Conservation (phyloP, 176 grass and related monocot genomes). For the Alloteropsis semialata region DNA sequence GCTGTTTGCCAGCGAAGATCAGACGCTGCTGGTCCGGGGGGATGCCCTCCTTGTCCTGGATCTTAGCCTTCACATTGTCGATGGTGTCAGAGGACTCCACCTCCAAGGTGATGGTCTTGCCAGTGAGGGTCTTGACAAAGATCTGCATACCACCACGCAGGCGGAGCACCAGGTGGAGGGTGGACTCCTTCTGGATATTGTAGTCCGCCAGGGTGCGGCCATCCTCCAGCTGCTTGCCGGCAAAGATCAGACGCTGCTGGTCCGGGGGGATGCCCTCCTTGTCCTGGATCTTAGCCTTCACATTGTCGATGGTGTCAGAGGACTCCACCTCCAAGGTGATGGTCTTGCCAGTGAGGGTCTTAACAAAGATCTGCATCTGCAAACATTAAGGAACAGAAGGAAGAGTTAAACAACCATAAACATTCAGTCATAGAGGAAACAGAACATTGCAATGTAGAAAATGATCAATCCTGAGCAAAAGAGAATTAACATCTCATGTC, state of each 20-base stretch:
- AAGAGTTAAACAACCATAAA: not conserved
- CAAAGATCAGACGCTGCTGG: slow-evolving; percentile 61
- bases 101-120: slow-evolving; percentile 65
- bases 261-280: slow-evolving; percentile 72
- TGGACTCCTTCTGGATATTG: slow-evolving; percentile 79
- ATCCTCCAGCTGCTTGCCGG: slow-evolving; percentile 63
- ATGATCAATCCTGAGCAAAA: not conserved
- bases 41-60: not conserved
- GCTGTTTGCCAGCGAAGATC: slow-evolving; percentile 61
- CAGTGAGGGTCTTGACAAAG: slow-evolving; percentile 48
- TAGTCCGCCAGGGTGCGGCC: slow-evolving; percentile 67
- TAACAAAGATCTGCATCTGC: slow-evolving; percentile 65
- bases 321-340: slow-evolving; percentile 56
- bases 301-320: slow-evolving; percentile 59
- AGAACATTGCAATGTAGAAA: not conserved
- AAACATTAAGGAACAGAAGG: not conserved
- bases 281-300: slow-evolving; percentile 67
- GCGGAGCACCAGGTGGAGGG: slow-evolving; percentile 55
- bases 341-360: slow-evolving; percentile 61
- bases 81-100: slow-evolving; percentile 52
- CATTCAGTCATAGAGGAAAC: not conserved
- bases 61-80: not conserved
- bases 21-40: slow-evolving; percentile 66
- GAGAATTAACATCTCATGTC: not conserved
- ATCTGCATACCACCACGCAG: slow-evolving; percentile 67